These are phyloP conservation scores for Aspergillus chevalieri DNA, from an alignment of 2,329 filamentous ascomycete genomes.

Conservation along the genomic window DNA sequence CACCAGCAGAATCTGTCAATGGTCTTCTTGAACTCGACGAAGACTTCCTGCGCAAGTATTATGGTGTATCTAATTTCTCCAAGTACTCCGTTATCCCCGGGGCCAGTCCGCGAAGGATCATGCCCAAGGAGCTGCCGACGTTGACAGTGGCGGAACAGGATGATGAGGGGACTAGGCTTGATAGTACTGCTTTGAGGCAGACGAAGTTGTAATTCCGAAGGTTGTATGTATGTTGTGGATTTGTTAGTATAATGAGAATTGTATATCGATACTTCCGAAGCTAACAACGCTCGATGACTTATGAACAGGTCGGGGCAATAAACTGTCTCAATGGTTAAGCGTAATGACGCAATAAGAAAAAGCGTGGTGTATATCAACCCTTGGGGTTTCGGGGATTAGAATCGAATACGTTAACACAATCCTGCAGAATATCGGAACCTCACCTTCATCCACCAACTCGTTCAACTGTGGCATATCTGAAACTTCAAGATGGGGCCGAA, in stretches of 20 bases:
- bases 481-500: constrained; percentile 32
- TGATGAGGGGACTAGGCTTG: constrained; percentile 67
- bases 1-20: constrained; percentile 58
- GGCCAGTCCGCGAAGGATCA: constrained; percentile 63
- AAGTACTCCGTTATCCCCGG: constrained; percentile 66
- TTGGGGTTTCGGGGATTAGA: neutral
- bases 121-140: constrained; percentile 65
- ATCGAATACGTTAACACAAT: too few species aligned
- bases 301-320: neutral
- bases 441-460: too few species aligned
- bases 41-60: constrained; percentile 64
- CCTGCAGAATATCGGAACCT: too few species aligned
- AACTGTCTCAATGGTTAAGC: neutral
- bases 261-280: too few species aligned
- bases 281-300: neutral
- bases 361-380: neutral
- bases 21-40: constrained; percentile 70
- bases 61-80: constrained; percentile 63
- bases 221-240: too few species aligned
- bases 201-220: constrained; percentile 17
- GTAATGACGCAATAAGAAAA: neutral
- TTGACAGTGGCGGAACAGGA: constrained; percentile 70
- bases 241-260: too few species aligned
- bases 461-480: constrained; percentile 25
- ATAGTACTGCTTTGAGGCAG: constrained; percentile 50